Evolutionary conservation across 2,329 filamentous ascomycete species (phyloP).

Genomic region (Biscogniauxia sp.): DNA sequence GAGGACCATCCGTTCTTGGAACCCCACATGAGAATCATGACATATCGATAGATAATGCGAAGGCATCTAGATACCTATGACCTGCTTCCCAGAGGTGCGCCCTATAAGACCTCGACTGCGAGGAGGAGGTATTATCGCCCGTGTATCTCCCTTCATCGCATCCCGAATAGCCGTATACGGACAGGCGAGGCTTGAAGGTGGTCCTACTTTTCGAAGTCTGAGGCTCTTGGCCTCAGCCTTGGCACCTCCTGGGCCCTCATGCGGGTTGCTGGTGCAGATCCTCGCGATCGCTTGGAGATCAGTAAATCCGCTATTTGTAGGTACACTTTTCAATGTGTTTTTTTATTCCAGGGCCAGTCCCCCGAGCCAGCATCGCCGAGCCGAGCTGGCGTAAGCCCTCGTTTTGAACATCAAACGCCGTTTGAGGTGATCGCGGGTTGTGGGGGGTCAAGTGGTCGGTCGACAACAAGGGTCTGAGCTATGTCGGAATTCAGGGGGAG

Average conservation of each 20-base stretch:
- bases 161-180: background rate
- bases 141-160: background rate
- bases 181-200: slow-evolving; percentile 12
- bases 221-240: slow-evolving; percentile 15
- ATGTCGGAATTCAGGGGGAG: background rate
- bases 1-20: background rate
- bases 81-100: background rate
- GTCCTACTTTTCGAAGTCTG: slow-evolving; percentile 8
- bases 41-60: background rate
- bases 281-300: slow-evolving; percentile 8
- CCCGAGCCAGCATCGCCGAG: background rate
- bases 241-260: slow-evolving; percentile 5
- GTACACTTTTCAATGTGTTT: background rate
- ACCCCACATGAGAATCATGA: background rate
- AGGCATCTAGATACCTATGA: background rate
- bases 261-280: slow-evolving; percentile 2
- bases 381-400: background rate
- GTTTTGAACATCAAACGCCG: background rate
- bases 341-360: background rate
- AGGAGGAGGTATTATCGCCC: slow-evolving; percentile 1
- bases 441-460: background rate
- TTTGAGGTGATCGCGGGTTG: background rate
- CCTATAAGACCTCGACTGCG: background rate
- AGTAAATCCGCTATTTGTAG: slow-evolving; percentile 3
- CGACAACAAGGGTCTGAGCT: background rate